Evolutionary conservation across 768 basidiomycete genomes (phyloP).

Genomic region (Boletus sp.): DNA sequence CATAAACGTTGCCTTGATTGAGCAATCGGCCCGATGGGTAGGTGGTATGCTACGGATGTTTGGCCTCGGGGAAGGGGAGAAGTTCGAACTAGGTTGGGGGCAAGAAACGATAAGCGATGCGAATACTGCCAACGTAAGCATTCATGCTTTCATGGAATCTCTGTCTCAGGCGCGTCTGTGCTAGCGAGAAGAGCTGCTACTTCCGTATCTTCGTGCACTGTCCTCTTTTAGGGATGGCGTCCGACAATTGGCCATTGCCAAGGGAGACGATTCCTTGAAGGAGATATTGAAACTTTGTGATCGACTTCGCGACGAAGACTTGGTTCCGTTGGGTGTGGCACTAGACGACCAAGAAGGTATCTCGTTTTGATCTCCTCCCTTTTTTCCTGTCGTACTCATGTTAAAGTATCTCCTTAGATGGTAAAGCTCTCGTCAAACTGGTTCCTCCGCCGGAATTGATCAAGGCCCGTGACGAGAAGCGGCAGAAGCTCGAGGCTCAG

Average conservation of each 20-base stretch:
- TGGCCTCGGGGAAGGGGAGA: slow-evolving; percentile 72
- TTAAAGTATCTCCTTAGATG: slow-evolving; percentile 51
- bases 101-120: slow-evolving; percentile 46
- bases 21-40: slow-evolving; percentile 65
- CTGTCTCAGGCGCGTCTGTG: background rate
- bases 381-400: background rate
- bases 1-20: slow-evolving; percentile 62
- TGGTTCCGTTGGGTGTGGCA: slow-evolving; percentile 93
- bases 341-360: slow-evolving; percentile 94
- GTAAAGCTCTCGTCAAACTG: slow-evolving; percentile 92
- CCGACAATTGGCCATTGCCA: slow-evolving; percentile 75
- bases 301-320: slow-evolving; percentile 82
- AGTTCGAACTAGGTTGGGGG: slow-evolving; percentile 82
- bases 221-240: slow-evolving; percentile 92
- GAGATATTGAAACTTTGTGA: slow-evolving; percentile 89
- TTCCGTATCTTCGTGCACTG: slow-evolving; percentile 84
- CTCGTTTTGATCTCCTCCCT: slow-evolving; percentile 8
- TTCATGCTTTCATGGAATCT: background rate
- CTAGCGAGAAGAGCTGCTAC: slow-evolving; percentile 80
- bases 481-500: slow-evolving; percentile 70
- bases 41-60: slow-evolving; percentile 76
- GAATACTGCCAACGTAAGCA: slow-evolving; percentile 45
- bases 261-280: slow-evolving; percentile 60
- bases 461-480: slow-evolving; percentile 86
- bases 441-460: slow-evolving; percentile 81